Evolutionary conservation across 257 asterid genomes (phyloP).

Genomic region (Plantago ovata): DNA sequence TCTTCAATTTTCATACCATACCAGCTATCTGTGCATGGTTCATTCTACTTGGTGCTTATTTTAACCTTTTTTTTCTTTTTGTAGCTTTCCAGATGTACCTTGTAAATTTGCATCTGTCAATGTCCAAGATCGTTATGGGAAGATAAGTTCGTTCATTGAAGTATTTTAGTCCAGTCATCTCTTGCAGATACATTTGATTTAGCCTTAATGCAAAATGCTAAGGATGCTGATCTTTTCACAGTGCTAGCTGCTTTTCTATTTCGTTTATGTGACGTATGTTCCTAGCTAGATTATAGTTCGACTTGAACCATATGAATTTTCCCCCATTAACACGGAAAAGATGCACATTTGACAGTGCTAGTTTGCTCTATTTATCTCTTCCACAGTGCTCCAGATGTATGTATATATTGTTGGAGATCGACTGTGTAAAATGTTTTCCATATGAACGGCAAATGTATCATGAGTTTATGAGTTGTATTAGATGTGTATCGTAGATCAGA

Average conservation of each 20-base stretch:
- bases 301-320: too few species aligned
- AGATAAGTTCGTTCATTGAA: constrained; percentile 51
- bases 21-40: neutral
- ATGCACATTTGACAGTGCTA: too few species aligned
- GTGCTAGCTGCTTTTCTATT: too few species aligned
- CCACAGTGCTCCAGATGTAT: too few species aligned
- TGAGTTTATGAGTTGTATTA: constrained; percentile 16
- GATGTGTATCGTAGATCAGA: constrained; percentile 64
- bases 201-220: neutral
- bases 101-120: constrained; percentile 96
- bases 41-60: neutral
- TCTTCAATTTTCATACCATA: too few species aligned
- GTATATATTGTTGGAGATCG: too few species aligned
- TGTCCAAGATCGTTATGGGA: constrained; percentile 85
- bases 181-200: neutral
- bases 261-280: too few species aligned
- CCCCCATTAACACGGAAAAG: too few species aligned
- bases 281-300: too few species aligned
- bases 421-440: too few species aligned
- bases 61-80: constrained; percentile 4
- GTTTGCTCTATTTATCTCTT: too few species aligned
- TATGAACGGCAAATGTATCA: neutral
- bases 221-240: too few species aligned
- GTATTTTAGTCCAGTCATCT: neutral
- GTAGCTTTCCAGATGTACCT: constrained; percentile 88